Conservation (phyloP, 2,329 filamentous ascomycete species). For the Atkinsonella texensis region DNA sequence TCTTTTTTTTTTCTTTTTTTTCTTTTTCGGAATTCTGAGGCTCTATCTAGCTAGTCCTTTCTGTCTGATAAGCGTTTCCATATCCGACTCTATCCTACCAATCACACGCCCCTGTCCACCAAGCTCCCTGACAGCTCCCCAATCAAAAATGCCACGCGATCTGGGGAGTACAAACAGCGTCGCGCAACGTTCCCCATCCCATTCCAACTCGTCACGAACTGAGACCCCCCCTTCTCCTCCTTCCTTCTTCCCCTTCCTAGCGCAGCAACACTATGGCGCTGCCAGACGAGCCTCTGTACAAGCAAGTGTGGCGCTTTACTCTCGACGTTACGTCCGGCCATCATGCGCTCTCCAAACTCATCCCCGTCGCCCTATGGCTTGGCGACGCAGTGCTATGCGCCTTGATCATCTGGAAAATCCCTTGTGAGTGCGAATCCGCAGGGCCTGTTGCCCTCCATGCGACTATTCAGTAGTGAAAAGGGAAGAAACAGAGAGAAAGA, state of each 20-base stretch:
- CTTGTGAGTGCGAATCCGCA: conserved; percentile 47
- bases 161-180: not conserved
- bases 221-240: not conserved
- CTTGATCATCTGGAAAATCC: conserved; percentile 66
- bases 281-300: conserved; percentile 12
- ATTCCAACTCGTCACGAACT: not conserved
- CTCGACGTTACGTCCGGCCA: conserved; percentile 35
- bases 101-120: conserved; percentile 1
- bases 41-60: too few relatives aligned
- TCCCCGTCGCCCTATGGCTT: conserved; percentile 52
- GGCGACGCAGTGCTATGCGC: conserved; percentile 61
- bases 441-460: too few relatives aligned
- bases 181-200: not conserved
- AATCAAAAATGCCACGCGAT: conserved; percentile 1
- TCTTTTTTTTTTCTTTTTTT: not conserved
- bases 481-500: not conserved
- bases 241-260: not conserved
- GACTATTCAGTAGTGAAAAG: not conserved
- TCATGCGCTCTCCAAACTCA: conserved; percentile 34
- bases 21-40: too few relatives aligned
- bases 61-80: not conserved
- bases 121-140: conserved; percentile 3
- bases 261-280: conserved; percentile 15
- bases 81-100: not conserved
- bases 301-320: conserved; percentile 19